Evolutionary conservation across 495 filamentous ascomycete genomes (phyloP), one percentile per base, ranked within the genome.

Genomic region (Neurospora discreta): DNA sequence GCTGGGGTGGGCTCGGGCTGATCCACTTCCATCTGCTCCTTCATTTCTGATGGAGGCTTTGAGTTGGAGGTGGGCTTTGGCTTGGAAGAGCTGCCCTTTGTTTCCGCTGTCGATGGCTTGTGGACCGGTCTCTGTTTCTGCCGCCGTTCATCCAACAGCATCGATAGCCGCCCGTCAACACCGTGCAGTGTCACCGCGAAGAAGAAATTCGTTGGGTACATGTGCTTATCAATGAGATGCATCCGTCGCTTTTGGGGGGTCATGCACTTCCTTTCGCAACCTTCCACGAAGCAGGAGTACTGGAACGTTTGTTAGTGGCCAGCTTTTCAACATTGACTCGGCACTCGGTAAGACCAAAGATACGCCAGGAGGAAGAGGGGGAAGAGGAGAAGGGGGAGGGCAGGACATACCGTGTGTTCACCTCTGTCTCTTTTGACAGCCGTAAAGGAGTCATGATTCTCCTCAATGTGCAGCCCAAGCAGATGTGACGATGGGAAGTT

Each of bases 201-300:
- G 78, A 98, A 95, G 78, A 94, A 99, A 72, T 92, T 91, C 81
- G 88, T 90, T 6, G 95, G 95, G 80, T 95, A 99, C 84, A 91
- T 88, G 76, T 99, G 95, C 81, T 97, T 98, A 80, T 97, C 95
- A 72, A 95, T 92, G 33, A 97, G 81, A 81, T 99, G 95, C 78
- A 92, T 88, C 68, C 90, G 85, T 67, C 95, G 88, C 80, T 97
- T 99, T 73, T 92, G 87, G 5, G 92, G 89, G 9, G 90, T 93
- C 38, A 87, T 90, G 82, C 94, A 98, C 81, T 94, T 89, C 71
- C 90, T 85, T 67, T 97, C 94, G 77, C 95, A 99, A 65, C 85
- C 88, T 76, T 97, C 91, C 18, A 97, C 90, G 77, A 98, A 95
- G 79, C 95, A 99, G 3, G 85, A 87, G 78, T 92, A 98, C 91